These are phyloP conservation scores for Juglanconis juglandina DNA, from an alignment of 2,329 filamentous ascomycete species.

Conservation along the genomic window DNA sequence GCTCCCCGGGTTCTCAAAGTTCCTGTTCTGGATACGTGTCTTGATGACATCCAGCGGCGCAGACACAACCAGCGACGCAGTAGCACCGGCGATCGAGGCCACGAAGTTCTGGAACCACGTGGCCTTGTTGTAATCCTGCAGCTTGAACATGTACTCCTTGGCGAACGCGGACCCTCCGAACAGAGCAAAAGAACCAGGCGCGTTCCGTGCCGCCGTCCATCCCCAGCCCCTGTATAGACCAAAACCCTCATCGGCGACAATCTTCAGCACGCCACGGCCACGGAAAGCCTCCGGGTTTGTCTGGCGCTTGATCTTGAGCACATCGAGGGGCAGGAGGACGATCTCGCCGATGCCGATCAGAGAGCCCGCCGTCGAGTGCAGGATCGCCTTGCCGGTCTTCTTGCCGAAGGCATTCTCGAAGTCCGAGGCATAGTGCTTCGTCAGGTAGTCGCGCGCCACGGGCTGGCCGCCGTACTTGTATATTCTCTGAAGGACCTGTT, in stretches of 20 bases:
- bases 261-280: conserved; percentile 84
- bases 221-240: conserved; percentile 94
- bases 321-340: conserved; percentile 87
- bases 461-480: conserved; percentile 99
- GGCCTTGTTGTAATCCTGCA: conserved; percentile 93
- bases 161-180: conserved; percentile 97
- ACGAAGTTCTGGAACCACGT: conserved; percentile 96
- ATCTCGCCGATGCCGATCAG: conserved; percentile 97
- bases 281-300: conserved; percentile 98
- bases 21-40: conserved; percentile 95
- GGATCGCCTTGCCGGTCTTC: conserved; percentile 95
- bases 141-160: conserved; percentile 90
- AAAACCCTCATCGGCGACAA: conserved; percentile 90
- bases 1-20: conserved; percentile 96
- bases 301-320: conserved; percentile 99
- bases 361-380: conserved; percentile 95
- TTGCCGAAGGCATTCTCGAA: conserved; percentile 92
- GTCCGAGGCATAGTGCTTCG: conserved; percentile 70
- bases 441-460: conserved; percentile 85
- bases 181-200: conserved; percentile 93
- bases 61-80: conserved; percentile 92
- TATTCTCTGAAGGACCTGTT: conserved; percentile 79
- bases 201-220: conserved; percentile 96
- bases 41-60: conserved; percentile 97
- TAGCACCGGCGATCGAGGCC: conserved; percentile 91